Conservation (phyloP, 2,329 filamentous ascomycete species). For the Thelonectria rubi region DNA sequence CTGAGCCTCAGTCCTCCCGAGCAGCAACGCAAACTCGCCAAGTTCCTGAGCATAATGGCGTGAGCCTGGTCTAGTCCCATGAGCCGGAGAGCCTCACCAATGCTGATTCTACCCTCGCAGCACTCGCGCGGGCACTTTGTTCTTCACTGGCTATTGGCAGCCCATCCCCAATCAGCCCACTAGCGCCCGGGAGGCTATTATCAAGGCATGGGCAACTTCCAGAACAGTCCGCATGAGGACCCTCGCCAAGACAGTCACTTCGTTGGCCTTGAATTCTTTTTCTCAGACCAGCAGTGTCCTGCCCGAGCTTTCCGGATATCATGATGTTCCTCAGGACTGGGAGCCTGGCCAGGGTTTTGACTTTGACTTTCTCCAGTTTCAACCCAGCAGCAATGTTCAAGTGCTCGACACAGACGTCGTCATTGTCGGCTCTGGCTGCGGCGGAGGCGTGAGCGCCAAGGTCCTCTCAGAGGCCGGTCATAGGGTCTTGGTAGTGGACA, state of each 20-base stretch:
- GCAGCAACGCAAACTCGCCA: slow-evolving; percentile 50
- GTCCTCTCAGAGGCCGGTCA: slow-evolving; percentile 80
- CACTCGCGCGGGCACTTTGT: slow-evolving; percentile 68
- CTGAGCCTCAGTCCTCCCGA: slow-evolving; percentile 49
- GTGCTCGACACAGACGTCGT: slow-evolving; percentile 81
- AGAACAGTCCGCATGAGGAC: slow-evolving; percentile 63
- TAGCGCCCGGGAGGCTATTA: slow-evolving; percentile 66
- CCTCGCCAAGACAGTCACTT: slow-evolving; percentile 64
- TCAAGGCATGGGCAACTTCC: slow-evolving; percentile 70
- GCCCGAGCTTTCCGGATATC: slow-evolving; percentile 64
- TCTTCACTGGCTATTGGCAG: slow-evolving; percentile 73
- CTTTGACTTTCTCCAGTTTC: slow-evolving; percentile 70
- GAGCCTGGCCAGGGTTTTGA: slow-evolving; percentile 60
- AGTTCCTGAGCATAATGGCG: slow-evolving; percentile 54
- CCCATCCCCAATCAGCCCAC: slow-evolving; percentile 70
- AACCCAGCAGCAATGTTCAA: slow-evolving; percentile 54
- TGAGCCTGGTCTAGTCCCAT: slow-evolving; percentile 46
- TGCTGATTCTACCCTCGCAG: slow-evolving; percentile 49
- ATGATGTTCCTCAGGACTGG: slow-evolving; percentile 62
- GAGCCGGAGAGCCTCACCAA: not conserved
- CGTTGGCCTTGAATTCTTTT: slow-evolving; percentile 64
- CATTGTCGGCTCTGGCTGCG: slow-evolving; percentile 87
- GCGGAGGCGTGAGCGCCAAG: slow-evolving; percentile 83
- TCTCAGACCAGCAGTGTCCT: slow-evolving; percentile 65
- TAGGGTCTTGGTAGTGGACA: slow-evolving; percentile 82